Conservation (phyloP, 179 eudicot species). For the Vitellaria paradoxa region DNA sequence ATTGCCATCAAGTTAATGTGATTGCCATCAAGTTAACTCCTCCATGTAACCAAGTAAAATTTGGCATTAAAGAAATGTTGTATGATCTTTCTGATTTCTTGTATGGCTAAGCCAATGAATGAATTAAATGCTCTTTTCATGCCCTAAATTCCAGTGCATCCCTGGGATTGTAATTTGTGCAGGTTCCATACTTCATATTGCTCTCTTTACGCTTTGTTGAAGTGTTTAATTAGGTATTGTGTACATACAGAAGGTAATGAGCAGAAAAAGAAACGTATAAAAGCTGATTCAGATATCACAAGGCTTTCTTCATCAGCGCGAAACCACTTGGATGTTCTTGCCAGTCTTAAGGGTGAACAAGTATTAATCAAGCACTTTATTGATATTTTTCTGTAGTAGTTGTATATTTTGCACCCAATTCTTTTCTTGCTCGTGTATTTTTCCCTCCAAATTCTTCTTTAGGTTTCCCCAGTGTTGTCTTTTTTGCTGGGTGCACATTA, state of each 20-base stretch:
- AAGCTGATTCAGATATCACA: slow-evolving; percentile 67
- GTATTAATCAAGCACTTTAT: slow-evolving; percentile 34
- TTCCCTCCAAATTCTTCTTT: not conserved
- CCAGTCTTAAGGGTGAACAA: slow-evolving; percentile 93
- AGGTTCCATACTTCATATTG: not conserved
- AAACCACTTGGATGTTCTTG: slow-evolving; percentile 68
- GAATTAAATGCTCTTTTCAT: not conserved
- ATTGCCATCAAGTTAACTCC: not conserved
- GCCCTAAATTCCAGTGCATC: not conserved
- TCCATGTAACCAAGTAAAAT: slow-evolving; percentile 1
- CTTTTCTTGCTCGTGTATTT: not conserved
- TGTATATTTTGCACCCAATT: not conserved
- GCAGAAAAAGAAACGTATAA: slow-evolving; percentile 80
- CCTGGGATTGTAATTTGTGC: not conserved
- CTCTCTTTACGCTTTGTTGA: not conserved
- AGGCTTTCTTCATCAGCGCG: slow-evolving; percentile 72
- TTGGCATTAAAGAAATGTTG: not conserved
- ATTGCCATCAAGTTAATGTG: not conserved
- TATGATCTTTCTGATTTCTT: not conserved
- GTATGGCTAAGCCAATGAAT: not conserved
- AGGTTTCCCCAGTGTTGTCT: not conserved
- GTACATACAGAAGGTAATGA: slow-evolving; percentile 72
- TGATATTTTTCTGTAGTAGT: not conserved
- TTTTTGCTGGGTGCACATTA: slow-evolving; percentile 1
- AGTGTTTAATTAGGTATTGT: not conserved